A percentile compares a stretch with the other conserved stretches of the same genome.
Evolutionary conservation across 768 basidiomycete species (phyloP).

Genomic region (Paxillus ammoniavirescens): DNA sequence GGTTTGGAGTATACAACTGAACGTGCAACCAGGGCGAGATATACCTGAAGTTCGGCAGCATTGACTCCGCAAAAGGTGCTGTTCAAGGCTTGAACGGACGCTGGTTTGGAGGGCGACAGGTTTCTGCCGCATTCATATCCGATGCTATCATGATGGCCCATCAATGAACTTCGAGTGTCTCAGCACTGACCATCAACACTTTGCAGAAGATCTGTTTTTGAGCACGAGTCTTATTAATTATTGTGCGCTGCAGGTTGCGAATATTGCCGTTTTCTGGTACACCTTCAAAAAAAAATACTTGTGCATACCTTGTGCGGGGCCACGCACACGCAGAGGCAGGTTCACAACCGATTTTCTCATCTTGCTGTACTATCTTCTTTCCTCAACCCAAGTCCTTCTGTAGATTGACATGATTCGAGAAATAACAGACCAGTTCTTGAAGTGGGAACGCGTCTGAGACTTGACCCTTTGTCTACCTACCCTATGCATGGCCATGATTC

Average conservation of each 20-base stretch:
- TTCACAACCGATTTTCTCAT: conserved; percentile 32
- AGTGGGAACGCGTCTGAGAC: conserved; percentile 11
- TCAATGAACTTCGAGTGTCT: conserved; percentile 43
- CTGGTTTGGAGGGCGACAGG: conserved; percentile 93
- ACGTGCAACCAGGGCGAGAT: conserved; percentile 78
- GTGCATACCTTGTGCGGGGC: conserved; percentile 31
- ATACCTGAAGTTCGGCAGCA: conserved; percentile 84
- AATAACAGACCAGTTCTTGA: conserved; percentile 23
- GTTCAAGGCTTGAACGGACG: conserved; percentile 91
- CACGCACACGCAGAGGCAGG: conserved; percentile 38
- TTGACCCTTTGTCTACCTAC: not conserved
- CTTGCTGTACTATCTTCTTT: conserved; percentile 27
- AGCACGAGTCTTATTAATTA: conserved; percentile 26
- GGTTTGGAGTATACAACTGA: conserved; percentile 7
- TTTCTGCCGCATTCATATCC: conserved; percentile 85
- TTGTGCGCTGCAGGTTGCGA: conserved; percentile 29
- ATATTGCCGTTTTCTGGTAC: conserved; percentile 22
- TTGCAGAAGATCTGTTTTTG: conserved; percentile 28
- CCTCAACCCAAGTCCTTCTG: conserved; percentile 35
- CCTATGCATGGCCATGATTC: not conserved
- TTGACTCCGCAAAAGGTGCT: conserved; percentile 81
- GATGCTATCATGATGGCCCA: conserved; percentile 94
- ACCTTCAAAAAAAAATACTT: conserved; percentile 29
- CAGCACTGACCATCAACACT: conserved; percentile 25
- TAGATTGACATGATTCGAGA: conserved; percentile 29